A percentile compares a stretch with the other conserved stretches of the same genome.
These are phyloP conservation scores for Leptographium galeiforme DNA, from an alignment of 2,329 filamentous ascomycete species.

Conservation along the genomic window DNA sequence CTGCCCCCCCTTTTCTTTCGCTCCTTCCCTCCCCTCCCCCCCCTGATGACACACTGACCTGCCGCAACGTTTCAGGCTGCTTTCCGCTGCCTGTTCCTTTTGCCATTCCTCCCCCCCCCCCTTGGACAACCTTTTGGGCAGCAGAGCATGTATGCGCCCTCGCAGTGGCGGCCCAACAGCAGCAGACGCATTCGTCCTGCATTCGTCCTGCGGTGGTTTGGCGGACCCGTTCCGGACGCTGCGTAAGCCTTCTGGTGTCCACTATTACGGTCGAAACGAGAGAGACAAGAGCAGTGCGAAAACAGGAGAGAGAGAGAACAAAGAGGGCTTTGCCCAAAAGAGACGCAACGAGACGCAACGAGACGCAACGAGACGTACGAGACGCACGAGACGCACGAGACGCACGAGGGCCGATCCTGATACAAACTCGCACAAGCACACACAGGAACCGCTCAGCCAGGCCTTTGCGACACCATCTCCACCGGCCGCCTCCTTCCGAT, in stretches of 20 bases:
- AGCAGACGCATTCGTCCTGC: no score
- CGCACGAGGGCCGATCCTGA: neutral
- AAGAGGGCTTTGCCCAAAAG: no score
- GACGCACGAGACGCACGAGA: no score
- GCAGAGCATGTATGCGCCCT: no score
- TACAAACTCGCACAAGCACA: neutral
- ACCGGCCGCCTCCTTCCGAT: neutral
- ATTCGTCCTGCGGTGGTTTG: no score
- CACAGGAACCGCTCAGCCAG: neutral
- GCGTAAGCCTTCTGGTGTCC: no score
- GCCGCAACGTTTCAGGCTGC: neutral
- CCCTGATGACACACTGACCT: conserved; percentile 1
- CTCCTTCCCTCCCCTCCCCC: neutral
- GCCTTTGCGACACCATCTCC: neutral
- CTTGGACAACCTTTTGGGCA: no score
- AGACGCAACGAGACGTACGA: neutral
- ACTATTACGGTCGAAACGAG: neutral
- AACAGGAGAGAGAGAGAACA: neutral
- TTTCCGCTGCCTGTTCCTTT: neutral
- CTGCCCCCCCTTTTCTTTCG: neutral
- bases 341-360: no score
- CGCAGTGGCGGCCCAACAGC: no score
- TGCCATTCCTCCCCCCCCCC: no score
- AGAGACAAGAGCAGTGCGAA: neutral
- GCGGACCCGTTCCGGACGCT: no score